Base-by-base conservation (phyloP, 352 stramenopile genomes). In the Phytophthora cactorum region DNA sequence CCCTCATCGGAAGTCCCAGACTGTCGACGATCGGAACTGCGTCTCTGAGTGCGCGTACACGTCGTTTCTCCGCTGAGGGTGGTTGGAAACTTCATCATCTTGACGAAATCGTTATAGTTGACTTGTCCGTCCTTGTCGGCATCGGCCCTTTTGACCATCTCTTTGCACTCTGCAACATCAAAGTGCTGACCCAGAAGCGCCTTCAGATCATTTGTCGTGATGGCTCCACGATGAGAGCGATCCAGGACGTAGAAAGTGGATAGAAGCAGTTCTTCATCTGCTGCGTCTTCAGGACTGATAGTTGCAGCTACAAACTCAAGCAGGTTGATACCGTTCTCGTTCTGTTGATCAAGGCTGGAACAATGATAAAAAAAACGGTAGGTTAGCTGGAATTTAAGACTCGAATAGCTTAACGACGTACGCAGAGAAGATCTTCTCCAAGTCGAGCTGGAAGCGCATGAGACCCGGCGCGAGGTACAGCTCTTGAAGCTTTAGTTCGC, bases 231-330 rank as follows among this genome's bases (percentile, higher is more conserved):
- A 44, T 91, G 70, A 36, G 90, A 78, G 4, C 84, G 81, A 52
- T 91, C 82, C 8, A 94, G 83, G 5, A 94, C 66, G 4, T 77
- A 52, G 52, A 92, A 94, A 0, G 86, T 81, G 2, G 70, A 75
- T 12, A 77, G 66, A 34, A 92, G 63, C 4, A 85, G 66, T n/a
- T 74, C 72, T 25, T 92, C 77, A 54, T 91, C 75, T 6, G 75
- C 66, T 28, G 88, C 74, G 7, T 90, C 81, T 52, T 89, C 81
- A 0, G 80, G 73, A 8, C 70, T 88, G 9, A 94, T 65, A 6
- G 84, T 91, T 0, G 86, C 86, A 14, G 86, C 84, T 14, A 94
- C 81, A 63, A 94, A 94, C 63, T 94, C 86, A 5, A 94, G 70
- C 28, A 94, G 52, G 47, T 91, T 94, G 32, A 94, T 77, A 7